Evolutionary conservation across 139 green algal genomes (phyloP), one percentile per base, ranked within the genome.

Genomic region (Picochlorum sp.): DNA sequence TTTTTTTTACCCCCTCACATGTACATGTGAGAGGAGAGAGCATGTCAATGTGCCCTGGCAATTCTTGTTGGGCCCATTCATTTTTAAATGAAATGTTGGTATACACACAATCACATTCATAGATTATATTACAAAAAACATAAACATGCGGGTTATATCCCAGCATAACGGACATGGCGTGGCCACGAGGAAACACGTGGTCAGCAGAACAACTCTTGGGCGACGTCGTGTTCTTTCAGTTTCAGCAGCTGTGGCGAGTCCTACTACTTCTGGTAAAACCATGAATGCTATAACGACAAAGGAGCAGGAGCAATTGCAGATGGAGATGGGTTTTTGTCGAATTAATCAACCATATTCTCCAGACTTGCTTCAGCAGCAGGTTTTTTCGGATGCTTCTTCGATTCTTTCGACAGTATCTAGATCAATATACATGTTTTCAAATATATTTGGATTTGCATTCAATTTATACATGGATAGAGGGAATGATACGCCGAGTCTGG

Each of bases 261-360:
- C n/a, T 20, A 21, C 18, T 55, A 21, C 18, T 16, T 23, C 47
- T n/a, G 11, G 7, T 55, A 20, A 20, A 55, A 4, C 18, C 10
- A 20, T 26, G 13, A 26, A 20, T 23, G 18, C 10, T 4, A 21
- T 13, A 67, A 26, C 38, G 26, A 38, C 1, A 41, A 41, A 7
- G 67, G 68, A 37, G 74, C 75, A 26, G 21, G 71, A 83, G 57
- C 67, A 81, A 68, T 65, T 84, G 38, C 57, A 80, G 24, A 83
- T 83, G 71, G 75, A 84, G 75, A 73, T 69, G 37, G 76, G 76
- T 7, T 69, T 66, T 38, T 85, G 78, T 68, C 56, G 50, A 37
- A 62, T 85, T 34, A 59, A 58, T 44, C 57, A 66, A 45, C 68
- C 60, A 44, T 81, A 85, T 69, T 69, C 71, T 18, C 78, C 76